Conservation (phyloP, 2,329 filamentous ascomycete species). For the Aspergillus brunneoviolaceus region DNA sequence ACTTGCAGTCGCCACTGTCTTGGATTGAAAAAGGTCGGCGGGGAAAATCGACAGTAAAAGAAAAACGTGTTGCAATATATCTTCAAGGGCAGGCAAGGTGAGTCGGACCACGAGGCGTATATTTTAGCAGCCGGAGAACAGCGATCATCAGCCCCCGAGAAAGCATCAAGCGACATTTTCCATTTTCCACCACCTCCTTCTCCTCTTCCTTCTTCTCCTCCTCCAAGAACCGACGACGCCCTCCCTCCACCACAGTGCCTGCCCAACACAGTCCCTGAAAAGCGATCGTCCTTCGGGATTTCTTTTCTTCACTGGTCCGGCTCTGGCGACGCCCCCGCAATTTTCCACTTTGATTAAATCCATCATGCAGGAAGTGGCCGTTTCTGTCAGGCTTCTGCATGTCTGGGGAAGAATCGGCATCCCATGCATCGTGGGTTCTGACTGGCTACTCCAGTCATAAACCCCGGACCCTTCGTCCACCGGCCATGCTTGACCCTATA, state of each 20-base stretch:
- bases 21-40: neutral
- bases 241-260: neutral
- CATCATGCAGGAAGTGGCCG: slow-evolving; percentile 4
- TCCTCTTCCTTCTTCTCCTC: too few relatives aligned
- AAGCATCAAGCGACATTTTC: neutral
- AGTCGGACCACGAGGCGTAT: neutral
- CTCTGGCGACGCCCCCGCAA: slow-evolving; percentile 2
- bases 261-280: slow-evolving; percentile 6
- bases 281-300: neutral
- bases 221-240: neutral
- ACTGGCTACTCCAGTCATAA: neutral
- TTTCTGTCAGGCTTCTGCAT: slow-evolving; percentile 9
- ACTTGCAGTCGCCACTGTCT: slow-evolving; percentile 3
- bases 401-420: slow-evolving; percentile 3
- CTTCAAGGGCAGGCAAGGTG: neutral
- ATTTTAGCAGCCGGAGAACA: neutral
- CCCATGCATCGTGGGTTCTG: neutral
- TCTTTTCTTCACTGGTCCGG: neutral
- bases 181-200: neutral
- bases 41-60: neutral
- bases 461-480: neutral
- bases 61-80: slow-evolving; percentile 4
- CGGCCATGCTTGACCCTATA: slow-evolving; percentile 4
- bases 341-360: slow-evolving; percentile 7
- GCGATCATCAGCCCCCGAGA: slow-evolving; percentile 3